Evolutionary conservation across 129 eudicot species (phyloP).

Genomic region (Chrysanthemum seticuspe): DNA sequence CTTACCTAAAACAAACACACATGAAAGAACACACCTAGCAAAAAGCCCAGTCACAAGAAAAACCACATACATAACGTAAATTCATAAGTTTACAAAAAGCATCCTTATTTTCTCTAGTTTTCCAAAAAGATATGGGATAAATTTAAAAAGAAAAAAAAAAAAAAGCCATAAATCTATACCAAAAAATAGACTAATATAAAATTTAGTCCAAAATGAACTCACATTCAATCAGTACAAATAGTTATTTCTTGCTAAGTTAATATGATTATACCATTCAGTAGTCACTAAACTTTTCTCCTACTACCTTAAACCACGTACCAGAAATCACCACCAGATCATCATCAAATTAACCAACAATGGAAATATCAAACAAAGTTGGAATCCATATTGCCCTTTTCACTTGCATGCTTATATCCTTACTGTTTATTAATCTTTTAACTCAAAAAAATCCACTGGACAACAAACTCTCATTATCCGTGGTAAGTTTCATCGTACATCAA

Average conservation of each 20-base stretch:
- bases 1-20: not conserved
- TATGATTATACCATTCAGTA: not conserved
- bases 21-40: not conserved
- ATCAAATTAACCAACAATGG: constrained; percentile 9
- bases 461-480: constrained; percentile 25
- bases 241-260: not conserved
- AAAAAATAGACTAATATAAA: no score
- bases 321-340: not conserved
- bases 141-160: no score
- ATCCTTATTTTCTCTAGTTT: not conserved
- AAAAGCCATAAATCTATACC: no score
- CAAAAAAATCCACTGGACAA: constrained; percentile 14
- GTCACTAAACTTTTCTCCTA: not conserved
- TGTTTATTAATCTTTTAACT: constrained; percentile 17
- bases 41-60: not conserved
- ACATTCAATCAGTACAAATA: not conserved
- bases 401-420: constrained; percentile 25
- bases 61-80: not conserved
- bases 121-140: not conserved
- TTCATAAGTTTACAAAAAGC: no score
- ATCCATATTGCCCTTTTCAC: constrained; percentile 21
- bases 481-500: not conserved
- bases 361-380: constrained; percentile 20
- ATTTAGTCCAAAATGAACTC: not conserved
- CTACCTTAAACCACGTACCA: not conserved